Evolutionary conservation across 352 stramenopile genomes (phyloP).

Genomic region (Phytophthora uliginosa): DNA sequence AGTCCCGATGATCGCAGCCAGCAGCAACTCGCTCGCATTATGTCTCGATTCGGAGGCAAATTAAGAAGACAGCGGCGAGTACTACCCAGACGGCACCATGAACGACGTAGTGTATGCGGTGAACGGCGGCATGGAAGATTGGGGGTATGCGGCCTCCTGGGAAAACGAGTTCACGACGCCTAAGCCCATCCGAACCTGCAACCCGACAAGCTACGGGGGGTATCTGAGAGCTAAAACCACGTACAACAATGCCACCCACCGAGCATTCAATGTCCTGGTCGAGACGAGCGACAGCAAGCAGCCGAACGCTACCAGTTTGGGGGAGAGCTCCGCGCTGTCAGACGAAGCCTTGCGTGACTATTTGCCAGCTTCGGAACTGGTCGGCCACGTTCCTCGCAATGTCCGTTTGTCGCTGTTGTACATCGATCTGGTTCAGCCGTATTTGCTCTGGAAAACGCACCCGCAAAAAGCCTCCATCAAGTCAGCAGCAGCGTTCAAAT

Average conservation of each 20-base stretch:
- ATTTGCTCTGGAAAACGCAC: constrained; percentile 71
- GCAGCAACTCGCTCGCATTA: constrained; percentile 55
- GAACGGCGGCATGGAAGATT: constrained; percentile 98
- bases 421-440: constrained; percentile 95
- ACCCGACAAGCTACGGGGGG: constrained; percentile 87
- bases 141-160: constrained; percentile 92
- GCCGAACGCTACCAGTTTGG: constrained; percentile 72
- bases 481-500: constrained; percentile 42
- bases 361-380: constrained; percentile 45
- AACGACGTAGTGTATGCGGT: constrained; percentile 97
- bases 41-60: constrained; percentile 76
- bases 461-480: constrained; percentile 22
- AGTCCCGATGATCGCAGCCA: constrained; percentile 70
- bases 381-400: constrained; percentile 96
- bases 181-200: constrained; percentile 74
- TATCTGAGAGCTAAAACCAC: constrained; percentile 88
- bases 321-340: constrained; percentile 59
- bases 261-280: constrained; percentile 96
- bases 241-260: constrained; percentile 93
- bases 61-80: constrained; percentile 64
- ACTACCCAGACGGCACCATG: constrained; percentile 86
- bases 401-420: constrained; percentile 92
- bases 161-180: constrained; percentile 61
- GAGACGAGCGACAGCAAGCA: constrained; percentile 94
- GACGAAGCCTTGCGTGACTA: constrained; percentile 59